Evolutionary conservation across 2,329 filamentous ascomycete genomes (phyloP).

Genomic region (Fusarium agapanthi): DNA sequence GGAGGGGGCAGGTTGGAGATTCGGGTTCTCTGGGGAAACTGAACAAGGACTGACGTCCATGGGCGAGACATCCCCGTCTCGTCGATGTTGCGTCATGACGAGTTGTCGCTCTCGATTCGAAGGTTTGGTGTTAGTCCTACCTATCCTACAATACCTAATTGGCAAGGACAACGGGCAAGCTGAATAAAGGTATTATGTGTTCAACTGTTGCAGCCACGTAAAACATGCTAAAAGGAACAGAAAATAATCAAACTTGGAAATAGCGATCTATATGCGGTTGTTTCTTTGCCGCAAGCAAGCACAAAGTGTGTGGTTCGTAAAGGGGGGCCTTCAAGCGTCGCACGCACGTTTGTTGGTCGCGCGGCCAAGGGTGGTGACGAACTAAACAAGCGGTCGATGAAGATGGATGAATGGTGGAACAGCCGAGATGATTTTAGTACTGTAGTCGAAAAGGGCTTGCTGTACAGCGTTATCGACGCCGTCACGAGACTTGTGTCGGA

Average conservation of each 20-base stretch:
- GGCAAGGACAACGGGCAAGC: constrained; percentile 6
- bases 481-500: constrained; percentile 12
- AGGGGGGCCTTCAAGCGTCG: constrained; percentile 25
- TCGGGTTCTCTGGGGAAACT: constrained; percentile 33
- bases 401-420: constrained; percentile 3
- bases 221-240: constrained; percentile 37
- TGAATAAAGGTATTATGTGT: constrained; percentile 17
- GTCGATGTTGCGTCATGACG: constrained; percentile 36
- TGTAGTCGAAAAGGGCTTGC: background rate
- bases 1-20: constrained; percentile 19
- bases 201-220: constrained; percentile 15
- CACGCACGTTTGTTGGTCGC: constrained; percentile 23
- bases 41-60: constrained; percentile 32
- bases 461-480: background rate
- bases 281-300: background rate
- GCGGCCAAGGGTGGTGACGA: constrained; percentile 25
- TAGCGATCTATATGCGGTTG: background rate
- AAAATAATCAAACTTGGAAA: background rate
- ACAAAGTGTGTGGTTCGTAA: constrained; percentile 20
- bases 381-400: constrained; percentile 25
- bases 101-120: constrained; percentile 17
- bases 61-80: constrained; percentile 34
- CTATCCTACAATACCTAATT: constrained; percentile 20
- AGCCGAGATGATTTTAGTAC: background rate
- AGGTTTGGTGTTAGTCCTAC: constrained; percentile 1